Evolutionary conservation across 1,284 basidiomycete genomes (phyloP), one percentile per base, ranked within the genome.

Genomic region (Agroathelia rolfsii): DNA sequence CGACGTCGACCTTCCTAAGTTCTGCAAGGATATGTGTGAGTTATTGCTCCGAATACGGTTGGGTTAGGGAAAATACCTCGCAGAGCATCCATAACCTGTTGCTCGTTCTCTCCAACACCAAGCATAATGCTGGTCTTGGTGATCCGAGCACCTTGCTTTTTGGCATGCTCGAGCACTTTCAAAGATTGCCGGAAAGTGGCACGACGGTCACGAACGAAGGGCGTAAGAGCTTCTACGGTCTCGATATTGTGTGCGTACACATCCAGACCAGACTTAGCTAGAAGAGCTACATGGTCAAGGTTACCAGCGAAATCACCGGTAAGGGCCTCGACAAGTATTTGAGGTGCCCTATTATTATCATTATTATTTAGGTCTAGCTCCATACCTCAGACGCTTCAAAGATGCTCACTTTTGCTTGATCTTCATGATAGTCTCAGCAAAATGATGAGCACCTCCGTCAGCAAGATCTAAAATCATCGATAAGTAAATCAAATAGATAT

Each of bases 71-170:
- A 50, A 67, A 46, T 40, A 88, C 92, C 85, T 65, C 73, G 70
- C 4, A 99, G 67, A 1, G 93, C 80, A 49, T 84, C 76, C 54
- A 84, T 61, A 3, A 99, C 52, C 54, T 98, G 89, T 5, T 82
- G 78, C 36, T 84, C 77, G 27, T 68, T 72, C 63, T 99, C 95
- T 2, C 95, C 95, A 3, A 98, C 82, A 36, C 95, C 95, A 26
- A 99, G 76, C 95, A 99, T 99, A 45, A 99, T 86, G 49, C 90
- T 95, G 3, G 92, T 97, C 68, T 99, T 99, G 13, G 95, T 98
- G 39, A 99, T 72, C 24, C 86, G 69, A 10, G 84, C 84, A 10
- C 87, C 86, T 35, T 79, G 72, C 32, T 76, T 76, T 58, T 87
- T 84, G 1, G 89, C 85, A 36, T 82, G 77, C 48, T 80, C 65